Evolutionary conservation across 2,329 filamentous ascomycete species (phyloP).

Genomic region (Fusarium brachygibbosum): DNA sequence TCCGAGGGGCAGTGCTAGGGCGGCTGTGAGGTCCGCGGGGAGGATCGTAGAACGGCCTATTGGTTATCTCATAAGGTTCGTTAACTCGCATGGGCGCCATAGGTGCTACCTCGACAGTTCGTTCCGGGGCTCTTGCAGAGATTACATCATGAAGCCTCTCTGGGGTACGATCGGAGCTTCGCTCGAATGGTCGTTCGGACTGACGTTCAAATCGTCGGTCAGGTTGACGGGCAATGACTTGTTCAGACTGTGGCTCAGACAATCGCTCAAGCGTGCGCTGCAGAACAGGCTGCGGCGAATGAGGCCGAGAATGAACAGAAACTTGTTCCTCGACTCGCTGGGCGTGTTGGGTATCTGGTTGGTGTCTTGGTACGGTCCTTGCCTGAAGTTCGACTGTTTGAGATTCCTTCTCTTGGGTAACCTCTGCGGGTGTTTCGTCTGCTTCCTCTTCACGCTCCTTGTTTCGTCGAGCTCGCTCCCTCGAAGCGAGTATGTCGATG

Average conservation of each 20-base stretch:
- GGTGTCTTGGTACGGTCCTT: constrained; percentile 4
- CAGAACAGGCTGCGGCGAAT: constrained; percentile 21
- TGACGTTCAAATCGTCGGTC: not conserved
- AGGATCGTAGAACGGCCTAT: constrained; percentile 9
- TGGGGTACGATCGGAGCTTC: not conserved
- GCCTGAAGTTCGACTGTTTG: constrained; percentile 26
- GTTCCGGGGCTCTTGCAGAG: constrained; percentile 13
- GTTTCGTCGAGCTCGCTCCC: constrained; percentile 31
- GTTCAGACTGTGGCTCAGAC: not conserved
- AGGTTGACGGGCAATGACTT: constrained; percentile 2
- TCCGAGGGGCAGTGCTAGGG: constrained; percentile 20
- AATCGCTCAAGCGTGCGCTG: constrained; percentile 9
- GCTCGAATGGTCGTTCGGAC: constrained; percentile 12
- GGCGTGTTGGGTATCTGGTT: not conserved
- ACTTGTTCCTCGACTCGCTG: constrained; percentile 13
- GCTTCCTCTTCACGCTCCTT: constrained; percentile 16
- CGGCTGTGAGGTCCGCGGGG: not conserved
- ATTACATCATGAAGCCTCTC: constrained; percentile 18
- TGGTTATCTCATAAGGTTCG: constrained; percentile 15
- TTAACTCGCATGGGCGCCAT: constrained; percentile 13
- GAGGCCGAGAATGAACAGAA: constrained; percentile 17
- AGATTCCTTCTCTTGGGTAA: constrained; percentile 17
- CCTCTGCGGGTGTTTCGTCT: constrained; percentile 2
- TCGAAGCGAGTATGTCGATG: constrained; percentile 39
- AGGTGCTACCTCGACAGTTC: constrained; percentile 17